Conservation (phyloP, 805 yeast species). For the Vanderwaltozyma tropicalis region DNA sequence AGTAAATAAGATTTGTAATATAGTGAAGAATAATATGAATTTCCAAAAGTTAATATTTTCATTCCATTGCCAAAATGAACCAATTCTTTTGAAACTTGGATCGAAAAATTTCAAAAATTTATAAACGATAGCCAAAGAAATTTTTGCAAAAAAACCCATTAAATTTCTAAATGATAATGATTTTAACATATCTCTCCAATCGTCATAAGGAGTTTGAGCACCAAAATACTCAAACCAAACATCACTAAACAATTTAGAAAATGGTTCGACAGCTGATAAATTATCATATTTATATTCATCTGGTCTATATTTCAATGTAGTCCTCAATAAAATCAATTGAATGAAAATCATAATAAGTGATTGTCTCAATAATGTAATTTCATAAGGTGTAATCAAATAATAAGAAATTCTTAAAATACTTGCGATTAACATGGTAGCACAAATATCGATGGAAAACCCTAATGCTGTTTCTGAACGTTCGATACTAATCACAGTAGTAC, state of each 20-base stretch:
- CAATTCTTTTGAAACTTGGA: conserved; percentile 55
- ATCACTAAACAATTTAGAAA: conserved; percentile 22
- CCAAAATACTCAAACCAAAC: conserved; percentile 27
- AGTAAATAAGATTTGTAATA: conserved; percentile 29
- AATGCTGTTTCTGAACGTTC: conserved; percentile 50
- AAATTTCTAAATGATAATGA: conserved; percentile 15
- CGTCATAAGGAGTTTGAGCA: conserved; percentile 11
- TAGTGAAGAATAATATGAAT: conserved; percentile 42
- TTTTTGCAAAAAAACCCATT: conserved; percentile 17
- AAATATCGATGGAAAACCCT: conserved; percentile 86
- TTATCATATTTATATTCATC: conserved; percentile 32
- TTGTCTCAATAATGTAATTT: conserved; percentile 66
- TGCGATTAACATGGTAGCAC: conserved; percentile 82
- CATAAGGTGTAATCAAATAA: conserved; percentile 73
- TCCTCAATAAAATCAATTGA: conserved; percentile 53
- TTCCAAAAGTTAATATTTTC: conserved; percentile 49
- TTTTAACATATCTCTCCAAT: conserved; percentile 20
- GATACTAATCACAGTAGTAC: conserved; percentile 67
- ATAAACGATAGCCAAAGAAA: conserved; percentile 23
- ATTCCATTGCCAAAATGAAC: conserved; percentile 81
- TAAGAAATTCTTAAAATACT: conserved; percentile 64
- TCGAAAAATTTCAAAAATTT: conserved; percentile 53
- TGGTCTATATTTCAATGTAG: conserved; percentile 51
- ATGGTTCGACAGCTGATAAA: conserved; percentile 28
- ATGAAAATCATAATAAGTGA: conserved; percentile 77